These are phyloP conservation scores for Boletales sp. DNA, from an alignment of 768 basidiomycete genomes.

Conservation along the genomic window DNA sequence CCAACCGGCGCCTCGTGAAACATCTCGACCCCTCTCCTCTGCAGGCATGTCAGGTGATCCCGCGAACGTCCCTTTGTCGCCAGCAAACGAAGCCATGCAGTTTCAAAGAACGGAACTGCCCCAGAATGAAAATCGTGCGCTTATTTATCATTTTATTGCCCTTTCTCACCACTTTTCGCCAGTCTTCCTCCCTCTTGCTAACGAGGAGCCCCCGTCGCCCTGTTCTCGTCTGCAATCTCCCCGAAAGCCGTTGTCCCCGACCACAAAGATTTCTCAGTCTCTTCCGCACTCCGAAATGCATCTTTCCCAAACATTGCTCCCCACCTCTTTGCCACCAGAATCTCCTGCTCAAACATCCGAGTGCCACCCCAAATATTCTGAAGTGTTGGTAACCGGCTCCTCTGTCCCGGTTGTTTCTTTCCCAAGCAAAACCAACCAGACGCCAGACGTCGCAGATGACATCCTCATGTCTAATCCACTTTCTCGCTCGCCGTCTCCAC, in stretches of 20 bases:
- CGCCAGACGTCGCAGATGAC: background rate
- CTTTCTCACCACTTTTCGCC: too few species aligned
- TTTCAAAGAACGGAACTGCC: too few species aligned
- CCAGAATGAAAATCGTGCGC: too few species aligned
- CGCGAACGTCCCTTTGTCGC: too few species aligned
- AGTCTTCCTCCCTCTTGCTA: too few species aligned
- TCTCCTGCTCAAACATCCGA: slow-evolving; percentile 2
- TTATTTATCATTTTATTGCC: too few species aligned
- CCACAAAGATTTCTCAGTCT: background rate
- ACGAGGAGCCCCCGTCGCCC: too few species aligned
- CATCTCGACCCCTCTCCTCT: slow-evolving; percentile 13
- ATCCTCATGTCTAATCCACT: background rate
- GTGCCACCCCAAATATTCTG: background rate
- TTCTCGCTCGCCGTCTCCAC: slow-evolving; percentile 1
- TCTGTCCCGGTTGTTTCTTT: slow-evolving; percentile 2
- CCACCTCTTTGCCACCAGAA: background rate
- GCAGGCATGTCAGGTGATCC: background rate
- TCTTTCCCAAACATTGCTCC: background rate
- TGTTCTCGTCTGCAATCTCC: too few species aligned
- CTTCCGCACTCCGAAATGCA: background rate
- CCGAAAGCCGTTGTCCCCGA: background rate
- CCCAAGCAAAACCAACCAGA: background rate
- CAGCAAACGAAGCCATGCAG: too few species aligned
- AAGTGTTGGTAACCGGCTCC: background rate
- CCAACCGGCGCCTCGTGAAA: slow-evolving; percentile 7